These are phyloP conservation scores for Thielaviopsis musarum DNA, from an alignment of 2,329 filamentous ascomycete genomes.

Conservation along the genomic window DNA sequence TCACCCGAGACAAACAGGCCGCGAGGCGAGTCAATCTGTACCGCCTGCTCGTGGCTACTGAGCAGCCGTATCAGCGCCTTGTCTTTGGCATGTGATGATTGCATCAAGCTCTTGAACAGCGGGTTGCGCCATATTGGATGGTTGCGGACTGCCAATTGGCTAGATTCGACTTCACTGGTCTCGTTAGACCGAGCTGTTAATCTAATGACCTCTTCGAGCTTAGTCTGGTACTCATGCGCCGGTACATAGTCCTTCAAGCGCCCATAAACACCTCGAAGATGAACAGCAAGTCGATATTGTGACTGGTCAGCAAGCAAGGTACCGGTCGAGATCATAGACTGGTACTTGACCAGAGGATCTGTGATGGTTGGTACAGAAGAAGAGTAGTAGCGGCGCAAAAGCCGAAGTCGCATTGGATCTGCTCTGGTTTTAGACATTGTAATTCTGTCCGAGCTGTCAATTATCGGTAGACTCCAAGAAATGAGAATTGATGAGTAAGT, in stretches of 20 bases:
- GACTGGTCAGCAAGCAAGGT: constrained; percentile 51
- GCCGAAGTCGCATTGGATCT: neutral
- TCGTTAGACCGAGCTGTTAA: constrained; percentile 23
- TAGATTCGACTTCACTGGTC: constrained; percentile 13
- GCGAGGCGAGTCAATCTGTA: constrained; percentile 53
- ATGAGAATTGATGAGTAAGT: no score
- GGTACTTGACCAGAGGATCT: constrained; percentile 63
- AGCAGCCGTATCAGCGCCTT: constrained; percentile 49
- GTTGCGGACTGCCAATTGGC: constrained; percentile 29
- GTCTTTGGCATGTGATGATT: constrained; percentile 14
- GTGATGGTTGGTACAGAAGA: constrained; percentile 39
- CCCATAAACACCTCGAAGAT: constrained; percentile 61
- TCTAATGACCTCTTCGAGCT: constrained; percentile 42
- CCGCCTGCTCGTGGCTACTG: constrained; percentile 52
- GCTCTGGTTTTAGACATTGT: no score
- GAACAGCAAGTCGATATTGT: constrained; percentile 56
- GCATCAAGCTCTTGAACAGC: constrained; percentile 42
- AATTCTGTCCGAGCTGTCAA: no score
- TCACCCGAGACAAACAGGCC: constrained; percentile 67
- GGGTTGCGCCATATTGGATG: constrained; percentile 43
- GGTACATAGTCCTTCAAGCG: constrained; percentile 66
- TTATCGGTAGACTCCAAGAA: no score
- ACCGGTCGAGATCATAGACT: constrained; percentile 50
- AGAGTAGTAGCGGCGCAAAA: constrained; percentile 18
- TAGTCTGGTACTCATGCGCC: constrained; percentile 47